Evolutionary conservation across 345 rosid species (phyloP), one percentile per base, ranked within the genome.

Genomic region (Citrus australasica): DNA sequence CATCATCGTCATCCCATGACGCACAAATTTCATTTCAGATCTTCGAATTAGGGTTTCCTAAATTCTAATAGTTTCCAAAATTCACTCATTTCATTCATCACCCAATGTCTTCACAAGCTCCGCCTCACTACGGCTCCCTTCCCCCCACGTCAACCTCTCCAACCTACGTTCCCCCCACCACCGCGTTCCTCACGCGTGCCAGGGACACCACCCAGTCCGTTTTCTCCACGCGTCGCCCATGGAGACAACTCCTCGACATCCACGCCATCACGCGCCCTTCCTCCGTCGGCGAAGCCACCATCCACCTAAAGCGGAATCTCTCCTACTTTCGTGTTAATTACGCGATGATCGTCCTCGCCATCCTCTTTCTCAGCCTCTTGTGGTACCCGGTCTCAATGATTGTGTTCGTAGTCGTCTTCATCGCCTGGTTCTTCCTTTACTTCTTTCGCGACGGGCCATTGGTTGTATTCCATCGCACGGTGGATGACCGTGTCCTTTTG

Each of bases 361-460:
- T 92, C 75, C 86, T 92, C 71, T 90, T 92, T 81, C 76, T 87
- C 63, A 89, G 92, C 87, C 92, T 92, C 67, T 82, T 92, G 17
- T 92, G 94, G 94, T 91, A 92, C 66, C 97, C 97, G 2, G 6
- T 87, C 79, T 88, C 94, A 10, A 76, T 92, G 87, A 89, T 92
- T 78, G 90, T 88, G 16, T 90, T 86, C 84, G 59, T 92, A 37
- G 61, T 81, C 70, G 82, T 88, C 67, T 83, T 83, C 80, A 78
- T 88, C 67, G 97, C 86, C 32, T 90, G 97, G 97, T 78, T 82
- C 83, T 89, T 81, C 84, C 90, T 92, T 71, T 92, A 85, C 88
- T 86, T 90, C 86, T 84, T 81, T 62, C 90, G 92, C 61, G 89
- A 85, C 69, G 82, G 80, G 80, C 90, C 89, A 1, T 53, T 92